Percentiles rank a stretch among this genome's conserved stretches.
phyloP scores from a whole-genome alignment of 805 yeast species.

The Kodamaea nitidulidarum region DNA sequence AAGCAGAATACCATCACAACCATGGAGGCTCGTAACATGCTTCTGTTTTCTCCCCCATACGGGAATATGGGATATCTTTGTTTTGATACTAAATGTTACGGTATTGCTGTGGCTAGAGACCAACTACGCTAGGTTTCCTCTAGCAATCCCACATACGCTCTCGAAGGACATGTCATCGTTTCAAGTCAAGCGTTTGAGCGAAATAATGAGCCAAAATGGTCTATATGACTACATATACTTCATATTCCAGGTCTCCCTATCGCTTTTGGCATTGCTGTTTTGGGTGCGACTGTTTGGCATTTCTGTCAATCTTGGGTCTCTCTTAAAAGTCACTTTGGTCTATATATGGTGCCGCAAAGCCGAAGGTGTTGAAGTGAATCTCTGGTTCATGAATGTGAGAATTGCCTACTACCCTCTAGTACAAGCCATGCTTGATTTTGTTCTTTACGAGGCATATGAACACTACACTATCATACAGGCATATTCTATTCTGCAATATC shows the following conservation, averaged over 20 bases:
- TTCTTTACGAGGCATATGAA: neutral
- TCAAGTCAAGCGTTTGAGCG: neutral
- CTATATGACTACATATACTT: conserved; percentile 28
- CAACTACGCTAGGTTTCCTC: conserved; percentile 6
- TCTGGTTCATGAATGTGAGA: conserved; percentile 39
- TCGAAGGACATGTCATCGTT: neutral
- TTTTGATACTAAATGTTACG: neutral
- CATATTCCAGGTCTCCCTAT: conserved; percentile 20
- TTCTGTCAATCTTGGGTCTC: conserved; percentile 31
- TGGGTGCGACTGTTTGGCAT: neutral
- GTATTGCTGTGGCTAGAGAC: neutral
- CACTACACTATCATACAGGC: neutral
- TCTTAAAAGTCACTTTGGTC: conserved; percentile 33
- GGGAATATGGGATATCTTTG: neutral
- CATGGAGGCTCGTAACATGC: conserved; percentile 35
- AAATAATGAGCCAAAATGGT: neutral
- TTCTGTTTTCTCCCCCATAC: conserved; percentile 23
- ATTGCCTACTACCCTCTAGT: conserved; percentile 30
- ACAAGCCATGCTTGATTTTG: neutral
- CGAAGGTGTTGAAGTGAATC: conserved; percentile 36
- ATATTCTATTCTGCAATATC: neutral
- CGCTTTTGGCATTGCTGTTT: conserved; percentile 16
- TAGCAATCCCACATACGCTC: conserved; percentile 7
- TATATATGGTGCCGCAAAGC: conserved; percentile 47
- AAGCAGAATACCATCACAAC: conserved; percentile 25